Evolutionary conservation across 192 early-diverging fungal species (phyloP), one percentile per base, ranked within the genome.

Genomic region (Backusella westeae): DNA sequence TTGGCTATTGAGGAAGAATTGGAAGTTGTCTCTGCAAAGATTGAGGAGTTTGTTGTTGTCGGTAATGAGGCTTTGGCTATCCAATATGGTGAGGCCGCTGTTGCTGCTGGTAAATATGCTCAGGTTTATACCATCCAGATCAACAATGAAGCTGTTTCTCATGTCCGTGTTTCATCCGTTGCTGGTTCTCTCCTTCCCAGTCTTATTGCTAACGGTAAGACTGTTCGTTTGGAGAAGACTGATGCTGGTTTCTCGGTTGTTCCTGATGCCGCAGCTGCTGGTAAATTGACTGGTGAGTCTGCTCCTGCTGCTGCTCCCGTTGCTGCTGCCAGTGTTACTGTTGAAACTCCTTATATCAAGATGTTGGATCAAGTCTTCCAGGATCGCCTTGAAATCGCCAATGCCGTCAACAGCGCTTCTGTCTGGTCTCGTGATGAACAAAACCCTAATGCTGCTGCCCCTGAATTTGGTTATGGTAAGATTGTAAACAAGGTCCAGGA

Each of bases 401-500:
- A 97, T 83, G 93, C 91, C 1, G 79, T 90, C 73, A 86, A 89
- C 68, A 84, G 87, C 74, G 52, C 78, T n/a, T 90, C 94, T 71
- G 87, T 95, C 73, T 93, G 93, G 93, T 88, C 89, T 73, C 84
- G 87, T 49, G 66, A 80, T 76, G 89, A 87, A 69, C 76, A 82
- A n/a, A 71, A 81, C 67, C 83, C 84, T n/a, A 56, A 78, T 29
- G 79, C 76, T 14, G 85, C 90, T n/a, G 92, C 85, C 71, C 94
- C 94, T 66, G 95, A 97, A 85, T 96, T 91, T 85, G 96, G 94
- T 35, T 95, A 94, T 77, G 96, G 96, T 56, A 85, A 88, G 66
- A 85, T 94, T 38, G 76, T 95, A 6, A 87, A 89, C 32, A 87
- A 88, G 73, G 83, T 91, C 69, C 91, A 90, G 80, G 81, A 87